Evolutionary conservation across 2,329 filamentous ascomycete genomes (phyloP).

Genomic region (Arthroderma sp.): DNA sequence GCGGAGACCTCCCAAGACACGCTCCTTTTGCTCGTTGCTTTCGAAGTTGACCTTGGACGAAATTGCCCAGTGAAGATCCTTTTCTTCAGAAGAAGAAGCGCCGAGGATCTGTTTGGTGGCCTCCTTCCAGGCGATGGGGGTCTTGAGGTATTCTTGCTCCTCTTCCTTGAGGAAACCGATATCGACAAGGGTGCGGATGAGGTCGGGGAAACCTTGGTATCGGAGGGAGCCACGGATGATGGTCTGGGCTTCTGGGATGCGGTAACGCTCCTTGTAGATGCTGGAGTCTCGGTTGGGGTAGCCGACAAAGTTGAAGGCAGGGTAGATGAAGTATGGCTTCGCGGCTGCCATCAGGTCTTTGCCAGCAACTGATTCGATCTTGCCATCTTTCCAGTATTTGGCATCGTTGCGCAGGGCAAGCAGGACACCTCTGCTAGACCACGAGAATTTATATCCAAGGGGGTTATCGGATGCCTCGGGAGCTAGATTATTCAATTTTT

Average conservation of each 20-base stretch:
- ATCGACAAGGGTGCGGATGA: slow-evolving; percentile 76
- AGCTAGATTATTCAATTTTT: slow-evolving; percentile 9
- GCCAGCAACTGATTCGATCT: slow-evolving; percentile 52
- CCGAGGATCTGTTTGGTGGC: slow-evolving; percentile 66
- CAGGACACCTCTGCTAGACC: slow-evolving; percentile 69
- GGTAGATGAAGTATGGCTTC: slow-evolving; percentile 84
- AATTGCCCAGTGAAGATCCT: slow-evolving; percentile 61
- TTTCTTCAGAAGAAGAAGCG: slow-evolving; percentile 50
- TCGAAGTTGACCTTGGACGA: slow-evolving; percentile 61
- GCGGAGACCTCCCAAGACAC: slow-evolving; percentile 56
- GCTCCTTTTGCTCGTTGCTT: slow-evolving; percentile 52
- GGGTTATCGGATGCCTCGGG: slow-evolving; percentile 71
- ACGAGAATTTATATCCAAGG: slow-evolving; percentile 84
- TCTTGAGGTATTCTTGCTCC: slow-evolving; percentile 50
- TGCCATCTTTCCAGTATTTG: slow-evolving; percentile 67
- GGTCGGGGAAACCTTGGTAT: slow-evolving; percentile 81
- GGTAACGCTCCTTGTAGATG: slow-evolving; percentile 74
- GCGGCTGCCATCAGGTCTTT: slow-evolving; percentile 70
- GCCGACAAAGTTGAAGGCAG: slow-evolving; percentile 75
- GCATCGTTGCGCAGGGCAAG: slow-evolving; percentile 78
- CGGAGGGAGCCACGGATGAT: slow-evolving; percentile 73
- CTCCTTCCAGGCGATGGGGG: slow-evolving; percentile 66
- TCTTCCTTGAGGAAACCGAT: slow-evolving; percentile 76
- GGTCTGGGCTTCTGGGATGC: slow-evolving; percentile 82
- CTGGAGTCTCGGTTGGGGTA: slow-evolving; percentile 91